Evolutionary conservation across 345 rosid species (phyloP), one percentile per base, ranked within the genome.

Genomic region (Brassica cretica): DNA sequence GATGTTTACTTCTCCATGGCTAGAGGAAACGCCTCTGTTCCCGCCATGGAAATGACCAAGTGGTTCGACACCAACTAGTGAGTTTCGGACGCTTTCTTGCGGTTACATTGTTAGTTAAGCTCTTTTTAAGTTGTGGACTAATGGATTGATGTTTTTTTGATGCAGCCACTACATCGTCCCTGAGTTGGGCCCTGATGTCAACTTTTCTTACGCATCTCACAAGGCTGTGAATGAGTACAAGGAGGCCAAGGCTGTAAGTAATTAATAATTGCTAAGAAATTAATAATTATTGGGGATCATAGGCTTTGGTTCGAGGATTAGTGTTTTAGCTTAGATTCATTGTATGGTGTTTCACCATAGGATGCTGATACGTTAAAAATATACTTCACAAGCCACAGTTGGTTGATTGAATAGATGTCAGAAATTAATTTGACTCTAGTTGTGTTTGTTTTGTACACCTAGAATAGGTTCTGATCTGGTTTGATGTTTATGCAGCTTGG

Each of bases 31-130:
- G 98, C 98, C 83, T 77, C 94, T 64, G 97, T 89, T 0, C 98
- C 99, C 8, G 99, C 99, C 49, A 95, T 95, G 99, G 99, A 95
- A 80, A 95, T 95, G 99, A 95, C 98, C 83, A 95, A 95, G 92
- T 95, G 99, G 99, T 93, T 95, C 51, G 99, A 95, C 88, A 95
- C 99, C 88, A 95, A 95, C 93, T 94, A 94, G 98, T 94, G 85
- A 89, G 98, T 94, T 66, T 77, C 25, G 0, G n/a, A 15, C 8
- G 4, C 1, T 8, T 8, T 71, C 19, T 49, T 73, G 35, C 3
- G 4, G 9, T 49, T 66, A 11, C 18, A 32, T 32, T 32, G 35
- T 5, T 30, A 32, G 35, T 32, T 5, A 32, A 5, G 35, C 1
- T 35, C 8, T 66, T 25, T 49, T 44, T 11, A 30, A 64, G 65